Base-by-base conservation (phyloP, 1,284 basidiomycete species). In the Puccinia triticina region DNA sequence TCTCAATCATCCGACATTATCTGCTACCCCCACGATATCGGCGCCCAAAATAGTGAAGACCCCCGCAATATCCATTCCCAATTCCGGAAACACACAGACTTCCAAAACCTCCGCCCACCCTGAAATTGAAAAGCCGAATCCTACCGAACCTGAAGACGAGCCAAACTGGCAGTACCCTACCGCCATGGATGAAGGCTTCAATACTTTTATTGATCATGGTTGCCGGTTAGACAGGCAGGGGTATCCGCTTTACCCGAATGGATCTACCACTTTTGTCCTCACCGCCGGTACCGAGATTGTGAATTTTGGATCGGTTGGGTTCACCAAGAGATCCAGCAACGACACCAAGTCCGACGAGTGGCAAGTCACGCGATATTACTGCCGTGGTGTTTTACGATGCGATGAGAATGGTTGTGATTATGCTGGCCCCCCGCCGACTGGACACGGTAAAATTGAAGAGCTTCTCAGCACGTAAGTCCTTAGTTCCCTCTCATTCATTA, bases 191-290 rank as follows among this genome's bases (percentile, higher is more conserved):
- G n/a, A n/a, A n/a, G n/a, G n/a, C n/a, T n/a, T n/a, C n/a, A n/a
- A n/a, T n/a, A 53, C 50, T 21, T 53, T 53, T n/a, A 64, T 64
- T 16, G 26, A 64, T 64, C 61, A 64, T 64, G 61, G 26, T 64
- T 64, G 61, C 21, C 5, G 7, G 7, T 5, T 64, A 7, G 61
- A 64, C 61, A 37, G 32, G 34, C 21, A 64, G n/a, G 61, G 61
- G 5, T 64, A 64, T 37, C n/a, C 61, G 7, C 26, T 64, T 10
- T 64, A 64, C 21, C 61, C 61, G 21, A 64, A 64, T 21, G 5
- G 21, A 14, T 8, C 21, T 4, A 64, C 61, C 26, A 64, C 61
- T 5, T 64, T 10, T 21, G 61, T 64, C 7, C 26, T 29, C 11
- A 5, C 12, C 10, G 21, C 61, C 12, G 61, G 61, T 8, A 32